Evolutionary conservation across 2,329 filamentous ascomycete genomes (phyloP), one percentile per base, ranked within the genome.

Genomic region (Apiospora phragmitis): DNA sequence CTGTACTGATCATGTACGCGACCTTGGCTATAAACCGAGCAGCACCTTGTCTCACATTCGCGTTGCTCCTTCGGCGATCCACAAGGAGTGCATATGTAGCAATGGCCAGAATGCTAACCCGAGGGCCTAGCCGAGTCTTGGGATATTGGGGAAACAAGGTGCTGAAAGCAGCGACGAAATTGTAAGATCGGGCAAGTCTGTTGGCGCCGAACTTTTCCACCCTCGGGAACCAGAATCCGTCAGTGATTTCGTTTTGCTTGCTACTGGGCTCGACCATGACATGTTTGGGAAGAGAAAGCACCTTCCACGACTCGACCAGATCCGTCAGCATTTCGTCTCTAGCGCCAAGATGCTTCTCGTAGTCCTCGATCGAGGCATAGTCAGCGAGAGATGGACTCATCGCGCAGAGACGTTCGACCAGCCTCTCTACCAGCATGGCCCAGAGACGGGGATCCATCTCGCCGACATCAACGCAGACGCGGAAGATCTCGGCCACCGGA

Each of bases 301-400:
- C 71, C 55, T 81, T 80, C 84, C 83, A 85, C 21, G 82, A 78
- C 29, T 82, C 79, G 21, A 84, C 74, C 4, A 85, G 77, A 71
- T 85, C 83, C 24, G 74, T 73, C 3, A 84, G 73, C 70, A 84
- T 78, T 11, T 70, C 74, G 45, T 81, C 76, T 49, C 78, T 77
- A 47, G 73, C 74, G 18, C 74, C 74, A 72, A 80, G 77, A 67
- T 76, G 75, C 16, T 69, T 75, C 67, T 80, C 78, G 68, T 77
- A 78, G 12, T 74, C 74, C 45, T 77, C 74, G 14, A 76, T 71
- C 18, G 77, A 75, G 4, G 72, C 59, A 62, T 77, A 78, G 41
- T 77, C 75, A 2, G 73, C 72, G 4, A 72, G 74, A n/a, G 73
- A 73, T 3, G 74, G 73, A 65, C 73, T 76, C 42, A 77, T 74